Base-by-base conservation (phyloP, 1,284 basidiomycete genomes). In the Leccinum cinnamomeum region DNA sequence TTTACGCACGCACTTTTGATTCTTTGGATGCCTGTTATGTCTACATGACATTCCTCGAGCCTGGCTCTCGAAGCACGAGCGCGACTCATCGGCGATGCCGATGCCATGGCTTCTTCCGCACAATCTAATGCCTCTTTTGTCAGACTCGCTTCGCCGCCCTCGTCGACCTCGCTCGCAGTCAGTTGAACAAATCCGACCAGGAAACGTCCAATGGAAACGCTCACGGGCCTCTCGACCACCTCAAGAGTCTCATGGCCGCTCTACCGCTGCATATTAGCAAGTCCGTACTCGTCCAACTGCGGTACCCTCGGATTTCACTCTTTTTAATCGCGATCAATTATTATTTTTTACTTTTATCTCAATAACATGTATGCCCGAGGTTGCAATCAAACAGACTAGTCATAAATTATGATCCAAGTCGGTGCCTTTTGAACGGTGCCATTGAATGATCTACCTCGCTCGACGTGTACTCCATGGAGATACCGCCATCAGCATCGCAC, bases 401-500 rank as follows among this genome's bases (percentile, higher is more conserved):
- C 46, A 46, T 57, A 37, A 18, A 20, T 72, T 77, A 84, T 59
- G 76, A 77, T 53, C 77, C 79, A 55, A 84, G 76, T 56, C 84
- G 79, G 71, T 91, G 89, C 56, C 84, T 81, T 74, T 83, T 88
- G 76, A 95, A 95, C 0, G 88, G 85, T 14, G 79, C 78, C 72
- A 37, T 28, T 28, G 28, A 28, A 28, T 28, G 28, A 14, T 95
- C 91, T 5, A 95, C 87, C 65, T 97, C 94, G 20, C 77, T 78
- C 18, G 80, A 75, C 8, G 83, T 84, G 69, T 91, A 96, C 69
- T 97, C 94, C 60, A 96, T 75, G 3, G 81, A 76, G 18, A 91
- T 77, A 2, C 89, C 88, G 55, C 81, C 84, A 54, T 91, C 91
- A 41, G 79, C 80, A 74, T 95, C 97, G 72, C 28, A 28, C 28